phyloP scores from a whole-genome alignment of 1,284 basidiomycete species.

The Sporisorium iseilematis-ciliati region DNA sequence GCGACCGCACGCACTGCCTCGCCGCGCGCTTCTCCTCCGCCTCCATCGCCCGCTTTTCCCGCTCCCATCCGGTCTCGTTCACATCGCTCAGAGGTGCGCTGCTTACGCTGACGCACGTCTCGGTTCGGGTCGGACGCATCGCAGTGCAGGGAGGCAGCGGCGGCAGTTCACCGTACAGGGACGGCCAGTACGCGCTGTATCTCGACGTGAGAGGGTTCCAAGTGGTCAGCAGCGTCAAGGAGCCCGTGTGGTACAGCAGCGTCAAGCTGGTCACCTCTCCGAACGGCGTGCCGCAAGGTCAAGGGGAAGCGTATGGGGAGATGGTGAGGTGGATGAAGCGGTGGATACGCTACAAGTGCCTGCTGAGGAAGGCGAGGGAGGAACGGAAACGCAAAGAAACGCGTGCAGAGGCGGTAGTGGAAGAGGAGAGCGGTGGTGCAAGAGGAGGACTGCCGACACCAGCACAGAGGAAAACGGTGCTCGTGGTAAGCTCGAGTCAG shows the following conservation, averaged over 20 bases:
- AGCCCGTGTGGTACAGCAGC: slow-evolving; percentile 33
- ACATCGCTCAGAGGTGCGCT: slow-evolving; percentile 41
- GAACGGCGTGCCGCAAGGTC: slow-evolving; percentile 15
- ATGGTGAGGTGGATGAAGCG: slow-evolving; percentile 25
- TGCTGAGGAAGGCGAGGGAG: slow-evolving; percentile 5
- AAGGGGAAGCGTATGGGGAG: background rate
- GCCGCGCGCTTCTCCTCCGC: slow-evolving; percentile 23
- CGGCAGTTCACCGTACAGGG: slow-evolving; percentile 1
- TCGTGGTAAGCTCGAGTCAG: no score
- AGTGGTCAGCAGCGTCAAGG: slow-evolving; percentile 29
- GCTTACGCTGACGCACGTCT: slow-evolving; percentile 25
- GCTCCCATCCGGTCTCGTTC: slow-evolving; percentile 25
- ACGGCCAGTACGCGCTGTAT: slow-evolving; percentile 24
- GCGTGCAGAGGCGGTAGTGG: background rate
- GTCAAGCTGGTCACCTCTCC: slow-evolving; percentile 33
- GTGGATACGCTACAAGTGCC: slow-evolving; percentile 23
- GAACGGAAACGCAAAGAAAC: background rate
- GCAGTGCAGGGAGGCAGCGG: slow-evolving; percentile 1
- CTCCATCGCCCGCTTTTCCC: background rate
- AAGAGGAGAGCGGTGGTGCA: background rate
- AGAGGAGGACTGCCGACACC: background rate
- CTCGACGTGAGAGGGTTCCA: slow-evolving; percentile 37
- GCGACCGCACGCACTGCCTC: slow-evolving; percentile 43
- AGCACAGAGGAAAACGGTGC: background rate
- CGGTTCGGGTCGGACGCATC: slow-evolving; percentile 15